Evolutionary conservation across 1,139 yeast genomes (phyloP), one percentile per base, ranked within the genome.

Genomic region (Wickerhamiella pararugosa): DNA sequence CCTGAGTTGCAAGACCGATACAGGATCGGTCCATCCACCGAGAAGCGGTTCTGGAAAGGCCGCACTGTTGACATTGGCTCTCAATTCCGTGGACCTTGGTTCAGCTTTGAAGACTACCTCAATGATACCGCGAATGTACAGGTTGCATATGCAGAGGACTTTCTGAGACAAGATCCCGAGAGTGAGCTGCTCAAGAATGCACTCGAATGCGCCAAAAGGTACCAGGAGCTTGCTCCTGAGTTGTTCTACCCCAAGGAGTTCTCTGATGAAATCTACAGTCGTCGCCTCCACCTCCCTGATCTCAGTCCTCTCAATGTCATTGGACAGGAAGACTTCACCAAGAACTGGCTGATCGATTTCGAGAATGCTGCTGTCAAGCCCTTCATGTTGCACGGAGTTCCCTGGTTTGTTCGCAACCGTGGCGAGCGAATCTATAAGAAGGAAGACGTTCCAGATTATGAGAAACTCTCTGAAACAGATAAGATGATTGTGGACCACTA

Each of bases 1-100:
- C 65, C 67, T 27, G 61, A 59, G 29, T 64, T 81, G 43, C 65
- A 66, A 40, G 71, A 73, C 49, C 74, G 94, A 64, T 87, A 93
- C 92, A 73, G 80, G 58, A 76, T 90, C 51, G 97, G 98, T 2
- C 92, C 94, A n/a, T 73, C 84, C 34, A 76, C 76, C 33, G 96
- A 87, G 61, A 71, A 79, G 49, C 70, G 75, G 10, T 82, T 78
- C 58, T 78, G 86, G 70, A 80, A 79, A 59, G 42, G 46, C 9
- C 39, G 36, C 15, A 34, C 37, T 10, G 72, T 75, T 51, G 51
- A 66, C 61, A 47, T 63, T 75, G 58, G 56, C 7, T 48, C 51
- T 10, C 50, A 46, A 7, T 49, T 51, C 67, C 69, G 58, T 60
- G 97, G 97, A 1, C 96, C 97, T 32, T 84, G 92, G 84, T 62